Conservation (phyloP, 2,329 filamentous ascomycete genomes). For the Calcarisporium arbuscula region DNA sequence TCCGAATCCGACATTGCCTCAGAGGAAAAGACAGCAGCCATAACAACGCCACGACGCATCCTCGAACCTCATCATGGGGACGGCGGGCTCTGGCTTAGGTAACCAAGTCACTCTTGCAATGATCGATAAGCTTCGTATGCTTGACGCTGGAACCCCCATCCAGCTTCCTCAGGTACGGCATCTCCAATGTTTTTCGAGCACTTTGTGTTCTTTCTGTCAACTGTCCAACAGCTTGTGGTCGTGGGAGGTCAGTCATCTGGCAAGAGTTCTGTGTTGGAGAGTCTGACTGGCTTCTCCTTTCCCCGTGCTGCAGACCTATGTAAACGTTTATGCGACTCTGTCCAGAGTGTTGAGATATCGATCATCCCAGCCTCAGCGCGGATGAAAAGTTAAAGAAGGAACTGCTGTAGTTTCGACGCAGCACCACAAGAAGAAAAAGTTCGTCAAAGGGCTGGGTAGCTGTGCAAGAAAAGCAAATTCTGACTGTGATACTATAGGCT, state of each 20-base stretch:
- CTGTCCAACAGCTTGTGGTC: constrained; percentile 68
- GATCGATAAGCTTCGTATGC: constrained; percentile 35
- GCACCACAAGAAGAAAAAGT: constrained; percentile 16
- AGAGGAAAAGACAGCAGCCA: too few species aligned
- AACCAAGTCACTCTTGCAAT: constrained; percentile 20
- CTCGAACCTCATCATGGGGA: too few species aligned
- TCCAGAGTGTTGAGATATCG: constrained; percentile 29
- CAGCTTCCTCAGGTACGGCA: constrained; percentile 46
- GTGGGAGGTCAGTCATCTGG: constrained; percentile 81
- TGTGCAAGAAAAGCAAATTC: constrained; percentile 26
- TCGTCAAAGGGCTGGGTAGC: constrained; percentile 21
- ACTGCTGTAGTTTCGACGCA: constrained; percentile 20
- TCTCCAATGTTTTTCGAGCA: neutral
- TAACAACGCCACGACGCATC: too few species aligned
- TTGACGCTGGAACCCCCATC: constrained; percentile 28
- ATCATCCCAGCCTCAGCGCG: constrained; percentile 24
- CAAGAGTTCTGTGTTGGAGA: constrained; percentile 79
- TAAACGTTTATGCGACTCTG: constrained; percentile 41
- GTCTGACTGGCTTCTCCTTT: constrained; percentile 41
- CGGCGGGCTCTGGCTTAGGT: constrained; percentile 4
- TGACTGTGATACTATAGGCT: constrained; percentile 19
- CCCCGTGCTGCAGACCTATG: constrained; percentile 37
- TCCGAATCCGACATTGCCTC: too few species aligned
- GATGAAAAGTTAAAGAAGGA: constrained; percentile 6
- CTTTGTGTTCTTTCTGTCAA: too few species aligned